Evolutionary conservation across 2,329 filamentous ascomycete species (phyloP).

Genomic region (Aspergillus hortae): DNA sequence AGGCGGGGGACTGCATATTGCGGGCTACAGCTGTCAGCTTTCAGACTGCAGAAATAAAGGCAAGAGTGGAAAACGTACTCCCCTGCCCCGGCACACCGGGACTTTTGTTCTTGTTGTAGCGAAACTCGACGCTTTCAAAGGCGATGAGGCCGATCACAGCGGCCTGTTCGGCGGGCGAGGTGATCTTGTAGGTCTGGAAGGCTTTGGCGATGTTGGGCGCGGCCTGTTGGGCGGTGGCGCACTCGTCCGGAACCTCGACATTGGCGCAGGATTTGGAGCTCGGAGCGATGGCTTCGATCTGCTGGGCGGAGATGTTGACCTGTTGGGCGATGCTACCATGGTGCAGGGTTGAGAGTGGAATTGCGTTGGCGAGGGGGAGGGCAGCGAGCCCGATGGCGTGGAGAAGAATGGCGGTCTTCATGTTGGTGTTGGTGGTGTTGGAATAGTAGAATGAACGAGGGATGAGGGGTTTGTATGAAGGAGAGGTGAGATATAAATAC

Average conservation of each 20-base stretch:
- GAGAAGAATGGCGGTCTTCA: slow-evolving; percentile 7
- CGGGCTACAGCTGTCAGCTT: slow-evolving; percentile 38
- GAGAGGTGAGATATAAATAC: too few species aligned
- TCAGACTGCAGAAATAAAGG: neutral
- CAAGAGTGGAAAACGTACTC: slow-evolving; percentile 10
- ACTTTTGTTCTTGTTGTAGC: slow-evolving; percentile 52
- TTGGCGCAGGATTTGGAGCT: slow-evolving; percentile 52
- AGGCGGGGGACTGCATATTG: slow-evolving; percentile 60
- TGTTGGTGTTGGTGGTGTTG: neutral
- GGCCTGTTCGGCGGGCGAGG: slow-evolving; percentile 58
- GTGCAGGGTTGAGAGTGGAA: slow-evolving; percentile 4
- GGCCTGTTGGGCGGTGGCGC: slow-evolving; percentile 62
- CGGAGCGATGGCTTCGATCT: slow-evolving; percentile 52
- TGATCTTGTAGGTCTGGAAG: slow-evolving; percentile 58
- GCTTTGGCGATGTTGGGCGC: slow-evolving; percentile 55
- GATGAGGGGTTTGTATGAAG: too few species aligned
- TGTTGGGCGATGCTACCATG: neutral
- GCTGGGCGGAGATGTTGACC: slow-evolving; percentile 21
- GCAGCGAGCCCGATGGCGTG: slow-evolving; percentile 12
- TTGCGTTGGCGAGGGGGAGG: slow-evolving; percentile 12
- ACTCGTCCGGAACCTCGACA: slow-evolving; percentile 52
- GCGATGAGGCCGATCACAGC: slow-evolving; percentile 68
- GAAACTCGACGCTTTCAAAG: slow-evolving; percentile 67
- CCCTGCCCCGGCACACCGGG: slow-evolving; percentile 13
- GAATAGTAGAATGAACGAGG: too few species aligned